Conservation (phyloP, 192 early-diverging fungal species). For the Ambispora gerdemannii region DNA sequence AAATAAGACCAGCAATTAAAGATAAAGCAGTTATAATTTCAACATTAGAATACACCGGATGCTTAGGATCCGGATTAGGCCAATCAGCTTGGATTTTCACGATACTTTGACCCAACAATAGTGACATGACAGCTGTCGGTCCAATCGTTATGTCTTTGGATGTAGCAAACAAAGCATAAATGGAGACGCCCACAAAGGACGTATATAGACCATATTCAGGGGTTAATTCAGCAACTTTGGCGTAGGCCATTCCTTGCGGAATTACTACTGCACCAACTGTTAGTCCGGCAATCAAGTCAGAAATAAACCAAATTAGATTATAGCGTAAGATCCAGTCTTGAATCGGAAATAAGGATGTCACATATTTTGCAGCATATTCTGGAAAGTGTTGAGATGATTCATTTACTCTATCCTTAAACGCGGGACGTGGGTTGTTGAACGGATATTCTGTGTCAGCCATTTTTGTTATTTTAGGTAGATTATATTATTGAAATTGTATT, state of each 20-base stretch:
- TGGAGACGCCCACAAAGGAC: conserved; percentile 56
- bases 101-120: conserved; percentile 10
- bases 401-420: not conserved
- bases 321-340: conserved; percentile 23
- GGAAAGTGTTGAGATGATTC: not conserved
- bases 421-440: not conserved
- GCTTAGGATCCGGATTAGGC: not conserved
- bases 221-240: conserved; percentile 65
- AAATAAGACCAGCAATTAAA: conserved; percentile 72
- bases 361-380: not conserved
- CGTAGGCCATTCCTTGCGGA: conserved; percentile 70
- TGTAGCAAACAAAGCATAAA: conserved; percentile 74
- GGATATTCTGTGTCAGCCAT: not conserved
- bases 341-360: conserved; percentile 26
- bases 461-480: too few relatives aligned
- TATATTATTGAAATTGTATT: too few relatives aligned
- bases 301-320: conserved; percentile 46
- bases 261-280: conserved; percentile 75
- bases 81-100: not conserved
- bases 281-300: conserved; percentile 66
- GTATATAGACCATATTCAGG: conserved; percentile 76
- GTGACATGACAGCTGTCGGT: conserved; percentile 42
- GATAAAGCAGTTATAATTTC: conserved; percentile 58
- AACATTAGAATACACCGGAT: not conserved
- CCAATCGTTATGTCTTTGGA: conserved; percentile 76